Evolutionary conservation across 2,329 filamentous ascomycete species (phyloP).

Genomic region (Myriosclerotinia duriaeana): DNA sequence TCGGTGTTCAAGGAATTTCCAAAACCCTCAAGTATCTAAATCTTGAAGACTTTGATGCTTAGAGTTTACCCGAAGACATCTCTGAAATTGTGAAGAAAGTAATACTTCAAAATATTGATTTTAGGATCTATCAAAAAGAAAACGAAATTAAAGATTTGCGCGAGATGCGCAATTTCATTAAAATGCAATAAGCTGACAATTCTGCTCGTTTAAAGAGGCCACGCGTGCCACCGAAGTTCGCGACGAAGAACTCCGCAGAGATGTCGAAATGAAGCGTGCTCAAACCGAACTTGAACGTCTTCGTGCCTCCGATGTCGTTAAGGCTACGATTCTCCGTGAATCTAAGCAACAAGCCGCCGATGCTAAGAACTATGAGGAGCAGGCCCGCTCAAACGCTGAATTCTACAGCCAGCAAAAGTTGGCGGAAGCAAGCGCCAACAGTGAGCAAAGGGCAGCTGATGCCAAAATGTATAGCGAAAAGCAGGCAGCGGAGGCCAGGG

Average conservation of each 20-base stretch:
- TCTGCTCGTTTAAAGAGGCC: slow-evolving; percentile 48
- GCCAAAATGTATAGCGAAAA: slow-evolving; percentile 58
- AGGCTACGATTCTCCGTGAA: slow-evolving; percentile 69
- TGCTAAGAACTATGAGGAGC: slow-evolving; percentile 61
- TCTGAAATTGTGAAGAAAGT: not conserved
- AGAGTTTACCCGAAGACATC: not conserved
- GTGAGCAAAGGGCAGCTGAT: slow-evolving; percentile 59
- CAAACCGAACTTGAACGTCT: slow-evolving; percentile 78
- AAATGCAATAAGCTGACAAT: not conserved
- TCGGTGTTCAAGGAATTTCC: not conserved
- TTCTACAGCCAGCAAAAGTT: slow-evolving; percentile 34
- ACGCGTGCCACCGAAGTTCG: slow-evolving; percentile 69
- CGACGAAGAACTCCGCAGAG: slow-evolving; percentile 77
- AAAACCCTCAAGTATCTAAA: not conserved
- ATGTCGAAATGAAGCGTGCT: slow-evolving; percentile 75
- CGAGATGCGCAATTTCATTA: not conserved
- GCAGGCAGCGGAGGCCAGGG: slow-evolving; percentile 37
- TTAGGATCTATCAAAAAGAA: not conserved
- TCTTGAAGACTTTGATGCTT: not conserved
- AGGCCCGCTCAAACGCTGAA: slow-evolving; percentile 56
- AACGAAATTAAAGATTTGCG: not conserved
- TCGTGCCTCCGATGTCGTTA: slow-evolving; percentile 73
- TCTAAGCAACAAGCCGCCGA: slow-evolving; percentile 68
- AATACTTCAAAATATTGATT: not conserved
- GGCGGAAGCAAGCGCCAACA: not conserved